Evolutionary conservation across 106 monocot genomes (phyloP), one percentile per base, ranked within the genome.

Genomic region (Vanilla planifolia): DNA sequence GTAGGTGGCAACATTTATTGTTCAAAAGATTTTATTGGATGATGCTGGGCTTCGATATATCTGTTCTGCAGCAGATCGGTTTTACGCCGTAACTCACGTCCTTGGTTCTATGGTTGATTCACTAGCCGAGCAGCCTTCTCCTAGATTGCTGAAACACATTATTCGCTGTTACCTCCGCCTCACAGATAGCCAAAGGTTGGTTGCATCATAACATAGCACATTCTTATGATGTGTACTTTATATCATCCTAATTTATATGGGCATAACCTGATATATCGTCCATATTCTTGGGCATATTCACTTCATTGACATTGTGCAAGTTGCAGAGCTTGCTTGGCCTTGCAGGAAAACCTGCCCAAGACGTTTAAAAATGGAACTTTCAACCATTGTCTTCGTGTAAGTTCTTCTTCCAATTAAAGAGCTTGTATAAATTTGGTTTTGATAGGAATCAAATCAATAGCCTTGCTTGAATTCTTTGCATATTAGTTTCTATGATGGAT

Each of bases 1-100:
- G 23, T 32, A 82, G 88, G 80, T 89, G 60, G 73, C 88, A 7
- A 71, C 77, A 19, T 84, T 84, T 60, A 89, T 89, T 44, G 43
- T 84, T 45, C 75, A 80, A 56, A 83, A 73, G 51, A 68, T 88
- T 41, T 24, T 88, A 27, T n/a, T 70, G n/a, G 76, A 82, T 47
- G 84, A 89, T 14, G 55, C 74, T 16, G 84, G 88, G 29, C 70
- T 89, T 30, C 65, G 23, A 13, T 80, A 84, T 51, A 61, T 80
- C 58, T 80, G 83, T 51, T 53, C 77, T 13, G 60, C 64, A 2
- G 67, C 80, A 23, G 80, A 89, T 8, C 70, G 84, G 17, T 89
- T 80, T 14, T 69, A 24, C 24, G 55, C 65, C 27, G 50, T 85
- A 29, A 41, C 59, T 62, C 28, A 30, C 9, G 69, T 80, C 3